Percentiles rank a stretch among this genome's conserved stretches.
These are phyloP conservation scores for Fomitiporia mediterranea DNA, from an alignment of 1,284 basidiomycete species.

Conservation along the genomic window DNA sequence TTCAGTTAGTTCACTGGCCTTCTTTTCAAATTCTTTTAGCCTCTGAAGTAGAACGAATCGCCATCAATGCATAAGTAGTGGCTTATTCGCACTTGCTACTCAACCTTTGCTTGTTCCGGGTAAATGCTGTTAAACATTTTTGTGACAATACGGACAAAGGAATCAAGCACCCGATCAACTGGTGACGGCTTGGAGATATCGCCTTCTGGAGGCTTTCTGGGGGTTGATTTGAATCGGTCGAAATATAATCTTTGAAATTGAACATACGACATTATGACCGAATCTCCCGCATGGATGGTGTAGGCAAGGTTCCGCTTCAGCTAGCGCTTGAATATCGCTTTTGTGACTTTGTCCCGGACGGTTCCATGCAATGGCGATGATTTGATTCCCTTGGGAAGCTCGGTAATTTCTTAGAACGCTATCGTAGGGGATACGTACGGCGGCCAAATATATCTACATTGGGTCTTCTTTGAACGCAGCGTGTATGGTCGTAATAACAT, in stretches of 20 bases:
- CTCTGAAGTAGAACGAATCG: not conserved
- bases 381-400: no score
- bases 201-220: not conserved
- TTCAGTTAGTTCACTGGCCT: not conserved
- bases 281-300: not conserved
- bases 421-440: not conserved
- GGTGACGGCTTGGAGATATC: not conserved
- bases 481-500: not conserved
- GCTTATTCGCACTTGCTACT: not conserved
- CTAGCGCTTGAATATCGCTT: no score
- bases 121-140: not conserved
- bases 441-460: not conserved
- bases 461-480: constrained; percentile 13
- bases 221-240: not conserved
- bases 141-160: not conserved
- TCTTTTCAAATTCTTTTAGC: not conserved
- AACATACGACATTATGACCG: not conserved
- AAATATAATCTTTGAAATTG: not conserved
- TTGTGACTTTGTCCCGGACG: no score
- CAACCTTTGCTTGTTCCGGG: not conserved
- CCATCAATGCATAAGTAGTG: not conserved
- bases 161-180: not conserved
- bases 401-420: no score
- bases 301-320: not conserved
- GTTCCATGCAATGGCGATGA: no score